A percentile compares a stretch with the other conserved stretches of the same genome.
Conservation (phyloP, 2,329 filamentous ascomycete species). For the Cryphonectria carpinicola region DNA sequence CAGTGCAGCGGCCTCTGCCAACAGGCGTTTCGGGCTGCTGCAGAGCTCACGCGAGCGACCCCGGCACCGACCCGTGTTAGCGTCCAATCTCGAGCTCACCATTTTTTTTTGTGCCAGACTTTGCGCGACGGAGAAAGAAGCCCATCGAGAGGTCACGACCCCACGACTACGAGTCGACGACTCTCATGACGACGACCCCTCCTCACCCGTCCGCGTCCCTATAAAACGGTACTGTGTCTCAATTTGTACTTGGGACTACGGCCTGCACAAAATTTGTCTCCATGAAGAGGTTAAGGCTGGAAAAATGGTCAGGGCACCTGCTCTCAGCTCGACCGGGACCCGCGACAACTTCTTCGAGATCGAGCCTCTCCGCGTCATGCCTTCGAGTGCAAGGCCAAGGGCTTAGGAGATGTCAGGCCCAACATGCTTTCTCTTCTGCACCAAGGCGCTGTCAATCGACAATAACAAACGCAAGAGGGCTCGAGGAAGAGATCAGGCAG, state of each 20-base stretch:
- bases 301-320: conserved; percentile 64
- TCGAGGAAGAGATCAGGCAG: conserved; percentile 26
- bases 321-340: conserved; percentile 53
- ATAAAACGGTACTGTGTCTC: conserved; percentile 27
- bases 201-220: conserved; percentile 19
- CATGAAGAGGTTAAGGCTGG: conserved; percentile 67
- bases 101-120: conserved; percentile 26
- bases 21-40: conserved; percentile 30
- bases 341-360: conserved; percentile 24
- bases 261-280: conserved; percentile 29
- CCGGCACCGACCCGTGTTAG: conserved; percentile 22
- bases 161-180: conserved; percentile 17
- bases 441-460: conserved; percentile 40
- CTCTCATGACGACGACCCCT: conserved; percentile 27
- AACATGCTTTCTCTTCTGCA: conserved; percentile 29
- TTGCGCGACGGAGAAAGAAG: conserved; percentile 27
- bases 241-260: conserved; percentile 21
- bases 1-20: conserved; percentile 9
- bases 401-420: conserved; percentile 15
- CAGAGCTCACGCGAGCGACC: conserved; percentile 27
- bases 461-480: conserved; percentile 23
- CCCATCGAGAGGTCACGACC: conserved; percentile 14
- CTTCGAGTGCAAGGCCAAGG: conserved; percentile 21
- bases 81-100: conserved; percentile 25
- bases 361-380: conserved; percentile 33